phyloP scores from a whole-genome alignment of 1,284 basidiomycete species.

The Puccinia hordei region DNA sequence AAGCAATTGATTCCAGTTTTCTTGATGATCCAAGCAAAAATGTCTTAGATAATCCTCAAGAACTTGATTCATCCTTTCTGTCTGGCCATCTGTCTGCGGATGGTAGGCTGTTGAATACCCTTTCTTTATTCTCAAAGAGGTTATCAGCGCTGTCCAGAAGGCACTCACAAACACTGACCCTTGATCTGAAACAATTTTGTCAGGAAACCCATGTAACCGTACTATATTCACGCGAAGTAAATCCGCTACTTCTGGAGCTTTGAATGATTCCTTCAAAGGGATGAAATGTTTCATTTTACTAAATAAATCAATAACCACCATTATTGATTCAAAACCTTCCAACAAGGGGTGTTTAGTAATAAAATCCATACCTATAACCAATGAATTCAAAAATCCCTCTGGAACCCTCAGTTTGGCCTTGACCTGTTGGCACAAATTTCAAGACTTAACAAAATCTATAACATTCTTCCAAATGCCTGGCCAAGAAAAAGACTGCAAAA shows the following conservation, averaged over 20 bases:
- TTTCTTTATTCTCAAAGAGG: not conserved
- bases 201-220: slow-evolving; percentile 5
- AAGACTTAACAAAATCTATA: slow-evolving; percentile 51
- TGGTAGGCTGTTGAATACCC: not conserved
- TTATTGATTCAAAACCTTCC: too few species aligned
- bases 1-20: slow-evolving; percentile 56
- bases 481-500: not conserved
- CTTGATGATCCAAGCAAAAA: slow-evolving; percentile 51
- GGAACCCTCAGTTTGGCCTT: slow-evolving; percentile 55
- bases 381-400: slow-evolving; percentile 55
- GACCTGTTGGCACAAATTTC: slow-evolving; percentile 57
- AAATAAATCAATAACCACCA: too few species aligned
- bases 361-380: not conserved
- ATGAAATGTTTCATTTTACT: too few species aligned
- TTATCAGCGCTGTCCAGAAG: not conserved
- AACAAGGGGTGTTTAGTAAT: too few species aligned
- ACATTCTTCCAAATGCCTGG: not conserved
- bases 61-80: too few species aligned
- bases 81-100: too few species aligned
- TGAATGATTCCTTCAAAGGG: too few species aligned
- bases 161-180: slow-evolving; percentile 9
- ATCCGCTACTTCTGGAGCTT: not conserved
- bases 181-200: not conserved
- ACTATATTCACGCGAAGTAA: not conserved
- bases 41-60: slow-evolving; percentile 51